Evolutionary conservation across 192 early-diverging fungal genomes (phyloP).

Genomic region (Coemansia sp.): DNA sequence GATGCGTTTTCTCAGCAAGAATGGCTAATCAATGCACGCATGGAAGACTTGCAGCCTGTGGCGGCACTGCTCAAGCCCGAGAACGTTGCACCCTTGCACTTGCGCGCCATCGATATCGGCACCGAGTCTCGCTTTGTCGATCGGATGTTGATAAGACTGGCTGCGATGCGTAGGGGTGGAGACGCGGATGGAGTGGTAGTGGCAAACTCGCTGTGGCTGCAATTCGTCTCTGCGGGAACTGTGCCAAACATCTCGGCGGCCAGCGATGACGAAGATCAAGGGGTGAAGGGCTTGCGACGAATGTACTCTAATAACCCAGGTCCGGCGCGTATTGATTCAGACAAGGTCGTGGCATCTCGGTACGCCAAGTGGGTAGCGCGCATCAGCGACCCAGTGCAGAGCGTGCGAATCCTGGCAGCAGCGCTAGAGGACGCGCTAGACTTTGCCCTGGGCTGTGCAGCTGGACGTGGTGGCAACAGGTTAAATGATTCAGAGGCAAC

Average conservation of each 20-base stretch:
- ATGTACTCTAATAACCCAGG: background rate
- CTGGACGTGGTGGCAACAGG: background rate
- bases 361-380: constrained; percentile 53
- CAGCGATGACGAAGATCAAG: background rate
- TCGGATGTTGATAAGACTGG: constrained; percentile 16
- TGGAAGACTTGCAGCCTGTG: constrained; percentile 7
- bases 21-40: constrained; percentile 26
- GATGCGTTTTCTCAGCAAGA: constrained; percentile 48
- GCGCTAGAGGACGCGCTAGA: constrained; percentile 34
- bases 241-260: background rate
- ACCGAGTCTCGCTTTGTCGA: constrained; percentile 19
- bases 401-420: constrained; percentile 24
- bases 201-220: constrained; percentile 19
- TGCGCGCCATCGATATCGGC: constrained; percentile 38
- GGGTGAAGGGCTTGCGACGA: background rate
- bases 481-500: background rate
- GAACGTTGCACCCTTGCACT: constrained; percentile 32
- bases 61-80: constrained; percentile 17
- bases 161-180: background rate
- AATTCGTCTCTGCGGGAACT: constrained; percentile 29
- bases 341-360: constrained; percentile 14
- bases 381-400: constrained; percentile 30
- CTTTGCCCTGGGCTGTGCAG: background rate
- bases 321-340: background rate
- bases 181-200: background rate